Base-by-base conservation (phyloP, 768 basidiomycete genomes). In the Boletus speciosus region DNA sequence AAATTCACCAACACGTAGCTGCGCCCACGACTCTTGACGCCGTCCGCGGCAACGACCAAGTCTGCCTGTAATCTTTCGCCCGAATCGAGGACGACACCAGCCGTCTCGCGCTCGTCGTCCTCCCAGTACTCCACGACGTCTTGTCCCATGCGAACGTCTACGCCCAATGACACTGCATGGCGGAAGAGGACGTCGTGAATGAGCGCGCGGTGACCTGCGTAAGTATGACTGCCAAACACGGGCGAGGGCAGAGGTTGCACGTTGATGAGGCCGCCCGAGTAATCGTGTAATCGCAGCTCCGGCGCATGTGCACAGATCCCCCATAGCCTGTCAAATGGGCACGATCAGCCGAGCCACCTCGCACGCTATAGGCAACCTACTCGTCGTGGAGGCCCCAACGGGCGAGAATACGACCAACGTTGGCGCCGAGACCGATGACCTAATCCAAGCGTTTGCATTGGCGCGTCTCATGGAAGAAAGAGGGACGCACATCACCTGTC, bases 381-480 rank as follows among this genome's bases (percentile, higher is more conserved):
- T 56, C 60, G 41, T 68, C 59, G 23, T 69, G 66, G 35, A 67
- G 50, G 10, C 68, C 63, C 68, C 65, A 70, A 31, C 67, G 68
- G 37, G 55, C 51, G 49, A 68, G 23, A 16, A 73, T 58, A 6
- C 64, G 61, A 10, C 67, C 68, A 2, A 54, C 59, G 47, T 73
- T 73, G 38, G 44, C 8, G 16, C 49, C 43, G n/a, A 71, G 57
- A 29, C 60, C 47, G 31, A 71, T 59, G 16, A 61, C 34, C 64
- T 68, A 36, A 8, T 19, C 9, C 12, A 38, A 25, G 25, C 25
- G 4, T 25, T 25, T 25, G 25, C 25, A 4, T 25, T 25, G 5
- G 6, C 4, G 5, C 16, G 36, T 15, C 15, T 2, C 23, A 3
- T 14, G n/a, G 31, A 32, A 21, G 31, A 15, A 14, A 25, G 8